Conservation (phyloP, 202 grass and related monocot species). For the Schoenoplectus triqueter region DNA sequence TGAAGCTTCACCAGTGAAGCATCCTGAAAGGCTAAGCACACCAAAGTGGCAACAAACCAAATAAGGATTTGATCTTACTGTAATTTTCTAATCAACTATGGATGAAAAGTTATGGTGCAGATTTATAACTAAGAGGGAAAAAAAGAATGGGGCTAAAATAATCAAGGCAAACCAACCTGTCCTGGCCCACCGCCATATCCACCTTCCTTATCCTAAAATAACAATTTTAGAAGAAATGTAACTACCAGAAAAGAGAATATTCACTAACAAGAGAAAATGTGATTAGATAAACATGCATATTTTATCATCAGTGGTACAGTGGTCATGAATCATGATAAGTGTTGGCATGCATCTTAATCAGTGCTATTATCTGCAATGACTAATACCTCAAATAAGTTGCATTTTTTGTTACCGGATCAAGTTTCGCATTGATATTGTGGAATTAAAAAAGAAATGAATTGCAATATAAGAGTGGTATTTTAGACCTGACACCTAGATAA, state of each 20-base stretch:
- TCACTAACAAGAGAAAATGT: neutral
- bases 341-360: neutral
- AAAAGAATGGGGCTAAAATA: conserved; percentile 22
- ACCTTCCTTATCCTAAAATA: conserved; percentile 81
- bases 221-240: conserved; percentile 35
- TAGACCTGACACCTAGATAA: conserved; percentile 82
- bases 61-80: conserved; percentile 4
- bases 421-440: neutral
- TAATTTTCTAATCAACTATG: neutral
- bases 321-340: neutral
- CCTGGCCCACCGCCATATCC: conserved; percentile 92
- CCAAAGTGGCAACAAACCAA: neutral
- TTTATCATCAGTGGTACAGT: neutral
- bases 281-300: neutral
- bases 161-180: conserved; percentile 59
- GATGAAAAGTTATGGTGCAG: neutral
- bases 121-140: neutral
- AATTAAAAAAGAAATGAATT: conserved; percentile 25
- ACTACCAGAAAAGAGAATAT: conserved; percentile 5
- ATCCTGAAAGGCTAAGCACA: neutral
- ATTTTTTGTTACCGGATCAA: conserved; percentile 14
- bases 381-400: neutral
- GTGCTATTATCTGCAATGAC: neutral
- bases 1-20: neutral
- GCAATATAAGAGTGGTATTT: conserved; percentile 33